phyloP scores from a whole-genome alignment of 2,329 filamentous ascomycete genomes.

The Arachnopeziza araneosa region DNA sequence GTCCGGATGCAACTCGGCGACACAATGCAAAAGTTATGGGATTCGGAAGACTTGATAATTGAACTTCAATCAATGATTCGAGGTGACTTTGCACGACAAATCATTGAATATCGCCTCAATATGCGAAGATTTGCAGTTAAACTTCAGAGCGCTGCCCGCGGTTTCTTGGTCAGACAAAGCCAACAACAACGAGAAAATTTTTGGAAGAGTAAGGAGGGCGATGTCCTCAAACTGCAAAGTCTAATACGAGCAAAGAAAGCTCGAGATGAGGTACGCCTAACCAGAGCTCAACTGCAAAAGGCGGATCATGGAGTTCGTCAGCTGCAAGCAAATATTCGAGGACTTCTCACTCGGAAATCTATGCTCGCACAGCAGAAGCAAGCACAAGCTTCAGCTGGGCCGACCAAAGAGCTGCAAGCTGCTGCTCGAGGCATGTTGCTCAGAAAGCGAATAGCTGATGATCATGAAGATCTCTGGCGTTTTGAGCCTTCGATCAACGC shows the following conservation, averaged over 20 bases:
- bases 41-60: conserved; percentile 69
- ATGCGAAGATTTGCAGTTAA: conserved; percentile 77
- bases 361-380: conserved; percentile 51
- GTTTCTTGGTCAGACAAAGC: conserved; percentile 64
- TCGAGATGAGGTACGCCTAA: conserved; percentile 51
- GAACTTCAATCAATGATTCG: conserved; percentile 83
- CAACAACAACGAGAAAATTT: conserved; percentile 58
- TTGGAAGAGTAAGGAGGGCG: conserved; percentile 64
- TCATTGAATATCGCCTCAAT: conserved; percentile 72
- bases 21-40: conserved; percentile 87
- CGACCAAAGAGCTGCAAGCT: conserved; percentile 58
- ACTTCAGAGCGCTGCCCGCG: conserved; percentile 74
- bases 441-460: conserved; percentile 48
- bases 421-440: conserved; percentile 58
- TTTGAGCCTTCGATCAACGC: conserved; percentile 45
- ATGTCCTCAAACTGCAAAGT: conserved; percentile 77
- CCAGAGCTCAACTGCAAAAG: conserved; percentile 53
- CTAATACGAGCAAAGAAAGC: conserved; percentile 66
- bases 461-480: conserved; percentile 46
- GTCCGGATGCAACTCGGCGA: conserved; percentile 70
- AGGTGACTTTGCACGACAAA: conserved; percentile 80
- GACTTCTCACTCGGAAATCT: conserved; percentile 57
- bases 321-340: conserved; percentile 62
- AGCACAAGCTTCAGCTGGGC: conserved; percentile 45
- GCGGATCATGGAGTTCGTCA: conserved; percentile 59